Evolutionary conservation across 495 filamentous ascomycete species (phyloP).

Genomic region (Podospora sp.): DNA sequence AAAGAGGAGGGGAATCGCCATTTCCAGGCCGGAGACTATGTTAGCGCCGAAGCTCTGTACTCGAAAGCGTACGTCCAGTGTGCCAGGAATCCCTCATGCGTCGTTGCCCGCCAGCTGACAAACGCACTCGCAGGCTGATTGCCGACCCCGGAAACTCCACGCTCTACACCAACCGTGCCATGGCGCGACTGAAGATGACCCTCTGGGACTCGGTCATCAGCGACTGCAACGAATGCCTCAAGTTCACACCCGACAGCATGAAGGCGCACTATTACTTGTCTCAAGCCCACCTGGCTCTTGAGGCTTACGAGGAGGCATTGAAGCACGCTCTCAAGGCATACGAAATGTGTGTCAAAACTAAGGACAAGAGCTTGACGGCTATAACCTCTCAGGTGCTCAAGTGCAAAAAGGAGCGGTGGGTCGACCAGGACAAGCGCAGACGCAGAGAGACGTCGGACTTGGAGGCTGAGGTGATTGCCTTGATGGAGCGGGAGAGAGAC

Average conservation of each 20-base stretch:
- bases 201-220: conserved; percentile 75
- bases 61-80: conserved; percentile 72
- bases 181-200: conserved; percentile 74
- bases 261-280: conserved; percentile 87
- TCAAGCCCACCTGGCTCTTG: conserved; percentile 75
- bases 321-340: conserved; percentile 73
- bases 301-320: conserved; percentile 75
- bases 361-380: conserved; percentile 62
- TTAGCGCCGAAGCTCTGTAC: conserved; percentile 74
- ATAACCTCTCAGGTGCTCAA: conserved; percentile 69
- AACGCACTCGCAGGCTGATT: conserved; percentile 50
- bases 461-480: conserved; percentile 53
- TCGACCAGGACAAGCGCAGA: conserved; percentile 55
- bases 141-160: conserved; percentile 62
- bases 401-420: conserved; percentile 79
- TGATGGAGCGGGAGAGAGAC: conserved; percentile 40
- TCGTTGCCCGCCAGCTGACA: neutral
- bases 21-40: conserved; percentile 71
- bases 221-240: conserved; percentile 76
- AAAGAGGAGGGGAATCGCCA: conserved; percentile 61
- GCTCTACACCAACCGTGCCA: conserved; percentile 86
- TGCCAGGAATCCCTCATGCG: conserved; percentile 1
- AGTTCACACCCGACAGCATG: conserved; percentile 64
- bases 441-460: conserved; percentile 52
- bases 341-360: conserved; percentile 61